Percentiles rank a stretch among this genome's conserved stretches.
phyloP scores from a whole-genome alignment of 106 monocot species.

The Chionographis japonica region DNA sequence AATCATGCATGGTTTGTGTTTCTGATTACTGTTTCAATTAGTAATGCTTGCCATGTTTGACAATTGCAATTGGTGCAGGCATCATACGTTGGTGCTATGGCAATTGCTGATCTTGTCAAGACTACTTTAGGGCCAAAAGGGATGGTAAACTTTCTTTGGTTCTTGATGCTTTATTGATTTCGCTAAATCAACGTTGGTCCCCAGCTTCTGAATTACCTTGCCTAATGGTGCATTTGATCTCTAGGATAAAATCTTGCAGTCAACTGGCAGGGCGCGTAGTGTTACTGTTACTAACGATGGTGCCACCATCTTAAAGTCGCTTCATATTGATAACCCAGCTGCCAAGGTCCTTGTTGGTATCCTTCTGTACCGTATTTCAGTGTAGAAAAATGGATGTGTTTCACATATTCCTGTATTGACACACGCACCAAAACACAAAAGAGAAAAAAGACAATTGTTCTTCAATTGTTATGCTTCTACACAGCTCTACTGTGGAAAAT shows the following conservation, averaged over 20 bases:
- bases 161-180: not conserved
- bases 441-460: too few species aligned
- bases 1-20: too few species aligned
- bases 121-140: constrained; percentile 96
- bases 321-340: constrained; percentile 96
- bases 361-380: constrained; percentile 21
- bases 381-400: too few species aligned
- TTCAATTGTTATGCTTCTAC: too few species aligned
- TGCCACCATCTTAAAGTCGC: constrained; percentile 95
- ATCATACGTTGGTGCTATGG: constrained; percentile 94
- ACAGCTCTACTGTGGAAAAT: too few species aligned
- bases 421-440: too few species aligned
- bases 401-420: too few species aligned
- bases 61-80: constrained; percentile 29
- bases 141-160: constrained; percentile 56
- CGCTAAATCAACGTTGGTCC: not conserved
- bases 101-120: constrained; percentile 93
- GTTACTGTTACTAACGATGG: constrained; percentile 99
- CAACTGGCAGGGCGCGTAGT: constrained; percentile 82
- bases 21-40: too few species aligned
- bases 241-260: constrained; percentile 95
- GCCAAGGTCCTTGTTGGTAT: constrained; percentile 98
- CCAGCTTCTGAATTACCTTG: not conserved
- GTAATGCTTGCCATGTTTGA: too few species aligned
- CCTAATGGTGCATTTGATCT: constrained; percentile 6